Evolutionary conservation across 768 basidiomycete species (phyloP).

Genomic region (Hericium erinaceus): DNA sequence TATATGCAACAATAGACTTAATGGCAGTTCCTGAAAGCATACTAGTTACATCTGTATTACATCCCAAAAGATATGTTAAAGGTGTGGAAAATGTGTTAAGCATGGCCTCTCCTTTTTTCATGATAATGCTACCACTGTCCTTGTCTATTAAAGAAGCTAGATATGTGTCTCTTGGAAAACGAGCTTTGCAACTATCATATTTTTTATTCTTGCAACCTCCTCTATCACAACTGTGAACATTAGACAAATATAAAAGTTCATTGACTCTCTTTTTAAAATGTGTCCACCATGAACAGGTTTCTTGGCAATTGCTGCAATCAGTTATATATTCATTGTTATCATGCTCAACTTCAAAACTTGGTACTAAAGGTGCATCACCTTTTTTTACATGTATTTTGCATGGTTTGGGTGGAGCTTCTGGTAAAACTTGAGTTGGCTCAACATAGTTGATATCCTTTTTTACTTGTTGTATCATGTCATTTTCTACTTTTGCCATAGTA

Average conservation of each 20-base stretch:
- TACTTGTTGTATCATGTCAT: too few species aligned
- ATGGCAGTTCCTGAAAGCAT: slow-evolving; percentile 31
- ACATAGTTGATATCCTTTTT: too few species aligned
- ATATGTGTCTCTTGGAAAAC: slow-evolving; percentile 26
- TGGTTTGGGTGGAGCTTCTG: too few species aligned
- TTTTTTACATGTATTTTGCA: too few species aligned
- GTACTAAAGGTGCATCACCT: too few species aligned
- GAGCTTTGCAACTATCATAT: slow-evolving; percentile 21
- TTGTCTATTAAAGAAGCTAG: slow-evolving; percentile 21
- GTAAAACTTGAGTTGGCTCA: too few species aligned
- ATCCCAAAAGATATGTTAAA: slow-evolving; percentile 25
- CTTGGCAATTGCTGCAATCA: not conserved
- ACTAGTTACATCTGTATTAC: slow-evolving; percentile 32
- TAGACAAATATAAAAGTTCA: slow-evolving; percentile 4
- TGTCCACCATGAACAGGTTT: not conserved
- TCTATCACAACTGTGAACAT: not conserved
- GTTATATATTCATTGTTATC: not conserved
- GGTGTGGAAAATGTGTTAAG: slow-evolving; percentile 27
- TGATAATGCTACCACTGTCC: slow-evolving; percentile 19
- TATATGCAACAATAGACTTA: slow-evolving; percentile 29
- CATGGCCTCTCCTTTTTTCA: slow-evolving; percentile 24
- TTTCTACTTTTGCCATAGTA: not conserved
- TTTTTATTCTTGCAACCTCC: slow-evolving; percentile 23
- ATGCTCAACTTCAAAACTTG: too few species aligned
- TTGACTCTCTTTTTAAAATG: slow-evolving; percentile 3